Conservation (phyloP, 768 basidiomycete genomes). For the Leucocoprinus sp. region DNA sequence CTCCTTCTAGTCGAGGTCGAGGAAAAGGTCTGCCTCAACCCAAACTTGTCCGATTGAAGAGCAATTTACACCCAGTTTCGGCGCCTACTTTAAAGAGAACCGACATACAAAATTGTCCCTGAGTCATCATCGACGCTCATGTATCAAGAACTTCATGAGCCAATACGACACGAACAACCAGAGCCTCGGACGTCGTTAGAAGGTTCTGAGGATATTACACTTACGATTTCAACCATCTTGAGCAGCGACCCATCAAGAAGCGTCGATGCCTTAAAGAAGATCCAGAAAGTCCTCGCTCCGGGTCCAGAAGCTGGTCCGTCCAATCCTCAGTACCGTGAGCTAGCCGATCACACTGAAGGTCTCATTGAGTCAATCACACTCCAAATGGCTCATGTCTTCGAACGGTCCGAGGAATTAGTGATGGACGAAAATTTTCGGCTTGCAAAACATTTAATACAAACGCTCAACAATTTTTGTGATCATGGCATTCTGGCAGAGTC, state of each 20-base stretch:
- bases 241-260: slow-evolving; percentile 80
- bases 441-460: slow-evolving; percentile 96
- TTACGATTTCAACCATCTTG: slow-evolving; percentile 82
- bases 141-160: slow-evolving; percentile 2
- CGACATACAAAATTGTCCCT: slow-evolving; percentile 22
- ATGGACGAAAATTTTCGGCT: slow-evolving; percentile 81
- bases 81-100: slow-evolving; percentile 2
- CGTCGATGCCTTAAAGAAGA: slow-evolving; percentile 89
- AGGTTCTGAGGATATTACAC: slow-evolving; percentile 53
- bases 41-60: slow-evolving; percentile 58
- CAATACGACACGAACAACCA: slow-evolving; percentile 11
- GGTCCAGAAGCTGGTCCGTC: slow-evolving; percentile 67
- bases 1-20: slow-evolving; percentile 39
- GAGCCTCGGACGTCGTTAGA: slow-evolving; percentile 27
- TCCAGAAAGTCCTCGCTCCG: slow-evolving; percentile 78
- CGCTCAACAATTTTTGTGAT: slow-evolving; percentile 91
- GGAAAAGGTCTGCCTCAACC: slow-evolving; percentile 71
- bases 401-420: slow-evolving; percentile 64
- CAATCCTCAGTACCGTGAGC: slow-evolving; percentile 64
- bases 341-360: slow-evolving; percentile 73
- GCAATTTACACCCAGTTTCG: slow-evolving; percentile 29
- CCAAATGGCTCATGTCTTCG: slow-evolving; percentile 90
- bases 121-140: slow-evolving; percentile 2
- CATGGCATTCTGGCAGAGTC: slow-evolving; percentile 83
- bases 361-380: slow-evolving; percentile 85